A percentile compares a stretch with the other conserved stretches of the same genome.
phyloP scores from a whole-genome alignment of 148 eudicot species.

The Tetragonia tetragonoides region DNA sequence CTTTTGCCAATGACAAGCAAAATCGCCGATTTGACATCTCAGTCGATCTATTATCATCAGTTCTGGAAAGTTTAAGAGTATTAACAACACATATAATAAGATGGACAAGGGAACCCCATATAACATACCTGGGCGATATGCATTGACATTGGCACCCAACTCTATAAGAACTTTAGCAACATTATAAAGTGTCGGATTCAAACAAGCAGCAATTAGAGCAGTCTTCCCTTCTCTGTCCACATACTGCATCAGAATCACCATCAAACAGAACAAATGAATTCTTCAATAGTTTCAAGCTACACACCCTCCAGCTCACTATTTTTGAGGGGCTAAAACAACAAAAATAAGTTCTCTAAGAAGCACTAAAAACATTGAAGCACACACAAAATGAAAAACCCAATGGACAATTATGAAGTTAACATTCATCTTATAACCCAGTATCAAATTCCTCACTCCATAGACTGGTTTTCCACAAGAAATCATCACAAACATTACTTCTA shows the following conservation, averaged over 20 bases:
- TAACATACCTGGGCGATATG: conserved; percentile 74
- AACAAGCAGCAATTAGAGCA: conserved; percentile 71
- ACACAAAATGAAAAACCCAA: not conserved
- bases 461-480: not conserved
- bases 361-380: not conserved
- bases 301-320: not conserved
- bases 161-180: conserved; percentile 82
- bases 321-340: not conserved
- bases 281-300: not conserved
- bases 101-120: not conserved
- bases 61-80: not conserved
- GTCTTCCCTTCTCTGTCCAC: conserved; percentile 90
- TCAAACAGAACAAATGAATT: not conserved
- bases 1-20: not conserved
- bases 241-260: conserved; percentile 54
- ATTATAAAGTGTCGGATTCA: conserved; percentile 55
- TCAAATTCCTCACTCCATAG: not conserved
- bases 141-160: conserved; percentile 94
- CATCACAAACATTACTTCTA: not conserved
- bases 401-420: not conserved
- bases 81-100: not conserved
- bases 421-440: not conserved
- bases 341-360: not conserved
- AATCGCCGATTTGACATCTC: not conserved
- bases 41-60: no score